Conservation (phyloP, 148 eudicot genomes). For the Cornus florida region DNA sequence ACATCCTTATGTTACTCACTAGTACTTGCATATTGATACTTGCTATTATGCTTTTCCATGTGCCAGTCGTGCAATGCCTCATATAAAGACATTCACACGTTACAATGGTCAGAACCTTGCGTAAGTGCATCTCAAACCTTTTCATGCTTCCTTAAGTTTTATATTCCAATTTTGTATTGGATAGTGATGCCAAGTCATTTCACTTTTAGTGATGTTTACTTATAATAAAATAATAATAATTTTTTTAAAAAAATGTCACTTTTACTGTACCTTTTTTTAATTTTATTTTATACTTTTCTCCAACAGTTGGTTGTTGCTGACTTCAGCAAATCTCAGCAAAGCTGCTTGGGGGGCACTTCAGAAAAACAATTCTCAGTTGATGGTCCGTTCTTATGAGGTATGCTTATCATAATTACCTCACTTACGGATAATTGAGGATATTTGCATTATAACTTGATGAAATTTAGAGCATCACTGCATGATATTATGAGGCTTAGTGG, state of each 20-base stretch:
- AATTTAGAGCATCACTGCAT: neutral
- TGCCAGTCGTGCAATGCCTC: constrained; percentile 97
- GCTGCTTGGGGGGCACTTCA: constrained; percentile 99
- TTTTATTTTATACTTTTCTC: neutral
- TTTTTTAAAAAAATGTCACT: too few relatives aligned
- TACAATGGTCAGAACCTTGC: constrained; percentile 89
- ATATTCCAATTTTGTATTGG: neutral
- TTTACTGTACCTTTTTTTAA: too few relatives aligned
- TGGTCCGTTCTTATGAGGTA: constrained; percentile 99
- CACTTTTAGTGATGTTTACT: constrained; percentile 17
- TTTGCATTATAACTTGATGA: neutral
- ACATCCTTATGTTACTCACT: neutral
- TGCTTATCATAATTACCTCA: neutral
- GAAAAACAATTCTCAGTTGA: constrained; percentile 83
- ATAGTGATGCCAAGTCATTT: neutral
- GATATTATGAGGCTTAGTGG: neutral
- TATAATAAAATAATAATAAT: too few relatives aligned
- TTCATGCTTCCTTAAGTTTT: constrained; percentile 2
- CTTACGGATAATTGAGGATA: neutral
- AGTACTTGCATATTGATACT: neutral
- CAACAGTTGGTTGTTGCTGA: constrained; percentile 89
- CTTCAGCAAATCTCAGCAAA: constrained; percentile 95
- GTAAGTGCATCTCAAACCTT: constrained; percentile 44
- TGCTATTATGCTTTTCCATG: constrained; percentile 11
- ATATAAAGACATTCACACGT: constrained; percentile 87